Evolutionary conservation across 352 stramenopile species (phyloP), one percentile per base, ranked within the genome.

Genomic region (Proteromonas lacertae): DNA sequence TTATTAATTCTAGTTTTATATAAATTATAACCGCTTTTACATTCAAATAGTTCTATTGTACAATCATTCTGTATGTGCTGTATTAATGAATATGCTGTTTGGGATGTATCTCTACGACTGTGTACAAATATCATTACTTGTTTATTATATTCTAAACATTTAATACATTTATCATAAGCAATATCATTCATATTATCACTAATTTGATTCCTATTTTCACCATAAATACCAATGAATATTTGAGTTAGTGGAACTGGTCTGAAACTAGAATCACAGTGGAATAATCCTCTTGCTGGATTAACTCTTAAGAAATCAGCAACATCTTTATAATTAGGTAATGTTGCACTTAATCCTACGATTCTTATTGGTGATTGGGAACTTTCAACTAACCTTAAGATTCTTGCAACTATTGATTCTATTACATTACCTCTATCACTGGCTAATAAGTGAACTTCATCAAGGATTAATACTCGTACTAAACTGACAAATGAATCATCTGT

Each of bases 61-160:
- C 59, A 25, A 60, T 63, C 4, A 51, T 62, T 46, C 13, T 66
- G 52, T 25, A 71, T 35, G 12, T 48, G 29, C 17, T 48, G 39
- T 18, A 34, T 10, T n/a, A 48, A 20, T 46, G 45, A 70, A 25
- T 62, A 65, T 40, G 87, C 83, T 10, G 88, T 95, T 23, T 66
- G 66, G 16, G 73, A 66, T 0, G 88, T 99, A 35, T 93, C 84
- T 47, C 95, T 94, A 23, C 88, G 70, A 12, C 72, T 90, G 53
- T 98, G 84, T 5, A 99, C 86, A 60, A 99, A 99, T 6, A 99
- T 77, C 88, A 99, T 97, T 1, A 93, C 66, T 53, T 87, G 73
- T 46, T 89, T 59, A 2, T 64, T 68, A 29, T 56, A 44, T 36
- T 53, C 43, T 26, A 79, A 47, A 8, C 62, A 57, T 35, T 75